These are phyloP conservation scores for Naganishia sp. DNA, from an alignment of 1,284 basidiomycete species.

Conservation along the genomic window DNA sequence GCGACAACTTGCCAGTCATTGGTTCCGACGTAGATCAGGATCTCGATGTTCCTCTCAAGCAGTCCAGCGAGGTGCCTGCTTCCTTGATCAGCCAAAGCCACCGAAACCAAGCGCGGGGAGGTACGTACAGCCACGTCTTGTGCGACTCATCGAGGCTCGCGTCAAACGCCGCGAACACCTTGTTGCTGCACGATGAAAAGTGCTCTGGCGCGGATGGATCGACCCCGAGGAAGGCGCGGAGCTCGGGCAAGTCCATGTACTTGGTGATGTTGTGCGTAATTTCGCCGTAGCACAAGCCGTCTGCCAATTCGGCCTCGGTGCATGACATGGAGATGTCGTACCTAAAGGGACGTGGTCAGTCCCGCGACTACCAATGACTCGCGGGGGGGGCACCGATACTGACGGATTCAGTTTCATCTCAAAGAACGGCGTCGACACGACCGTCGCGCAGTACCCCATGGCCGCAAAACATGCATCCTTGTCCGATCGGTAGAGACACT, in stretches of 20 bases:
- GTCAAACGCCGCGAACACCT: constrained; percentile 52
- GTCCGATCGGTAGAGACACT: constrained; percentile 56
- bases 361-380: too few relatives aligned
- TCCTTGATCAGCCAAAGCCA: neutral
- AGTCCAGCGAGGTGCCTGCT: constrained; percentile 64
- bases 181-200: constrained; percentile 59
- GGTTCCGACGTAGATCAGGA: constrained; percentile 70
- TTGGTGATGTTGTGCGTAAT: constrained; percentile 50
- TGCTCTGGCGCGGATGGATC: constrained; percentile 57
- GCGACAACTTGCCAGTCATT: constrained; percentile 39
- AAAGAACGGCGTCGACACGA: constrained; percentile 50
- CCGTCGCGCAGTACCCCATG: constrained; percentile 61
- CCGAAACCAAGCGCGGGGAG: neutral
- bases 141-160: constrained; percentile 43
- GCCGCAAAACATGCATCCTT: constrained; percentile 64
- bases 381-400: constrained; percentile 2
- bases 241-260: constrained; percentile 62
- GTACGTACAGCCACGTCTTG: constrained; percentile 50
- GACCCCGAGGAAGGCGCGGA: constrained; percentile 64
- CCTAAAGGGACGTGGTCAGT: constrained; percentile 26
- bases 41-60: constrained; percentile 69
- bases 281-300: constrained; percentile 54
- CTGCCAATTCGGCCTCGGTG: constrained; percentile 53
- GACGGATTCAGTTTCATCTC: constrained; percentile 49
- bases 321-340: constrained; percentile 69